phyloP scores from a whole-genome alignment of 2,329 filamentous ascomycete species.

The Fusarium ambrosium region DNA sequence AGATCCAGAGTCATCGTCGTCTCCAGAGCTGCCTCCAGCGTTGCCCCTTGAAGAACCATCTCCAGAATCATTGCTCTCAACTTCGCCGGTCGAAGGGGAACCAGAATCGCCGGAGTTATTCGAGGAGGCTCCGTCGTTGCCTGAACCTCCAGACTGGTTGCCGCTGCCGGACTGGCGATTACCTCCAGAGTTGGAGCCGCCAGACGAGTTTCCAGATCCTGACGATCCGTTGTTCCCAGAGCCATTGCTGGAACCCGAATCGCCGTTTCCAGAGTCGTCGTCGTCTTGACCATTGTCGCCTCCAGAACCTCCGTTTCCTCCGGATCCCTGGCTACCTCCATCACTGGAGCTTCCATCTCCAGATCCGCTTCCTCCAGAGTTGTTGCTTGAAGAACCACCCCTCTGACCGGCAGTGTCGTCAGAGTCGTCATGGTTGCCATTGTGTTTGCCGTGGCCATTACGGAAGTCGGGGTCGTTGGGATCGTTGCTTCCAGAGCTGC shows the following conservation, averaged over 20 bases:
- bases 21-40: neutral
- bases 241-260: neutral
- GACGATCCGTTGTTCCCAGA: neutral
- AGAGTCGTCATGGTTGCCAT: neutral
- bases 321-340: neutral
- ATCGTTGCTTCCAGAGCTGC: neutral
- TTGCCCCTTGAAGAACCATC: neutral
- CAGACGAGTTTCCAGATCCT: neutral
- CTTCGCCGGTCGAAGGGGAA: neutral
- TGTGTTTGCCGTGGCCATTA: neutral
- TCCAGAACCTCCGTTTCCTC: neutral
- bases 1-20: neutral
- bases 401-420: neutral
- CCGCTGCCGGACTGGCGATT: neutral
- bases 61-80: neutral
- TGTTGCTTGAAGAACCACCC: neutral
- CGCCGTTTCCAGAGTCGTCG: neutral
- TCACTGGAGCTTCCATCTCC: neutral
- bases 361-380: neutral
- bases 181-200: neutral
- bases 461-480: neutral
- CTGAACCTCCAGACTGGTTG: neutral
- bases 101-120: neutral
- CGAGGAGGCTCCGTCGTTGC: neutral
- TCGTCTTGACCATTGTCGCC: neutral